Base-by-base conservation (phyloP, 2,329 filamentous ascomycete genomes). In the Myriosclerotinia scirpicola region DNA sequence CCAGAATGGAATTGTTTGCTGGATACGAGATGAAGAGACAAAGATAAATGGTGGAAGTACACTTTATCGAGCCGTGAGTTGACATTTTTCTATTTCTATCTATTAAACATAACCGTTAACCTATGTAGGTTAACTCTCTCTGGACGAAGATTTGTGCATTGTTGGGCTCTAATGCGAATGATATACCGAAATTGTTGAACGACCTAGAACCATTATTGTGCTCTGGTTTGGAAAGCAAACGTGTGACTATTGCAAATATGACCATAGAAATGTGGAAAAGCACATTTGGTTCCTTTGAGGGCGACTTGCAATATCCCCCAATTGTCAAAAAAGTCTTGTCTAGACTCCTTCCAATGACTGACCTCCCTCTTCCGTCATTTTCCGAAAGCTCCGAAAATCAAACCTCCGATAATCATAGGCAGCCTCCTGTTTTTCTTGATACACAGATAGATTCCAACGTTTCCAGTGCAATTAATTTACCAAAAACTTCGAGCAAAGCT, bases 251-350 rank as follows among this genome's bases (percentile, higher is more conserved):
- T 72, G 90, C 79, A 69, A 87, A 77, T 76, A 81, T 74, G 73
- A 78, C 86, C 2, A 80, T 88, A 36, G 74, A 77, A 20, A 81
- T 84, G 69, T 97, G 92, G 92, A 93, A 93, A 71, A 75, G 78
- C 0, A 84, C 88, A 0, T 92, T 92, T 73, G 87, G 87, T 26
- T 79, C 83, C 20, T 82, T 85, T 50, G 80, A 85, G 4, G 78
- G 79, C 8, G 50, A 67, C 7, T 74, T 92, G 1, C 78, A 85
- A 34, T 94, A 91, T 76, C 90, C 92, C 0, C 77, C 83, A 14
- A 80, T 80, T 40, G 80, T 97, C 6, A 86, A 87, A 71, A 77
- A 81, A 2, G 84, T 87, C 1, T 79, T 97, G 44, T 80, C 84
- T 36, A 84, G 83, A 20, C 77, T 93, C 15, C 82, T 83, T n/a